Evolutionary conservation across 2,329 filamentous ascomycete species (phyloP).

Genomic region (Penicillium sp.): DNA sequence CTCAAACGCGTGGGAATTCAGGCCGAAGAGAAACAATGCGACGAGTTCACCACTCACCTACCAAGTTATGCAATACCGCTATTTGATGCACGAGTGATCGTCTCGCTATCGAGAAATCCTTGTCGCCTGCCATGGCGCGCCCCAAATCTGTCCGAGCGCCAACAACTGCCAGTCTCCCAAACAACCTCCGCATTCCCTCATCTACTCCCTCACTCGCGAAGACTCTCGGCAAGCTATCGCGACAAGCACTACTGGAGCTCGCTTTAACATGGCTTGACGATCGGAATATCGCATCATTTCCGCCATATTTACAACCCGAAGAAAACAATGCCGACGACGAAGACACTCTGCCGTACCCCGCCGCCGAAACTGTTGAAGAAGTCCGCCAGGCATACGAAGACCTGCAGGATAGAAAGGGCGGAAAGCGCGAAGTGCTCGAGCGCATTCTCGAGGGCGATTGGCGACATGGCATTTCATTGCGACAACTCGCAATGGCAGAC

Average conservation of each 20-base stretch:
- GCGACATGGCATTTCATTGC: constrained; percentile 54
- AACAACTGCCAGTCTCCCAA: constrained; percentile 69
- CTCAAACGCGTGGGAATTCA: constrained; percentile 9
- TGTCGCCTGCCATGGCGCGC: constrained; percentile 29
- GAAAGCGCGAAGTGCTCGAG: constrained; percentile 55
- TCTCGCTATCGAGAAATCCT: neutral
- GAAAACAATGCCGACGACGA: constrained; percentile 55
- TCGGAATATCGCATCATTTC: constrained; percentile 58
- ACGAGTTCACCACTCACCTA: neutral
- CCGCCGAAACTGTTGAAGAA: constrained; percentile 63
- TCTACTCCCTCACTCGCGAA: constrained; percentile 64
- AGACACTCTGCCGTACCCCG: constrained; percentile 65
- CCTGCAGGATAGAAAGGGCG: constrained; percentile 55
- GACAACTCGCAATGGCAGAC: constrained; percentile 56
- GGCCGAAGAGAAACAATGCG: neutral
- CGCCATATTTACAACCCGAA: constrained; percentile 57
- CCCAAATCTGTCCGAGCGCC: constrained; percentile 52
- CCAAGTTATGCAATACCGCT: constrained; percentile 3
- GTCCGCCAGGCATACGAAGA: constrained; percentile 65
- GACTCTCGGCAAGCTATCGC: constrained; percentile 67
- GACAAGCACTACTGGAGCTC: constrained; percentile 68
- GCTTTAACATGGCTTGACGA: constrained; percentile 75
- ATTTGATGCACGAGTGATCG: neutral
- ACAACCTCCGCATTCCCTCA: constrained; percentile 66
- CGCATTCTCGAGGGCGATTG: constrained; percentile 58